Evolutionary conservation across 345 rosid species (phyloP), one percentile per base, ranked within the genome.

Genomic region (Theobroma cacao): DNA sequence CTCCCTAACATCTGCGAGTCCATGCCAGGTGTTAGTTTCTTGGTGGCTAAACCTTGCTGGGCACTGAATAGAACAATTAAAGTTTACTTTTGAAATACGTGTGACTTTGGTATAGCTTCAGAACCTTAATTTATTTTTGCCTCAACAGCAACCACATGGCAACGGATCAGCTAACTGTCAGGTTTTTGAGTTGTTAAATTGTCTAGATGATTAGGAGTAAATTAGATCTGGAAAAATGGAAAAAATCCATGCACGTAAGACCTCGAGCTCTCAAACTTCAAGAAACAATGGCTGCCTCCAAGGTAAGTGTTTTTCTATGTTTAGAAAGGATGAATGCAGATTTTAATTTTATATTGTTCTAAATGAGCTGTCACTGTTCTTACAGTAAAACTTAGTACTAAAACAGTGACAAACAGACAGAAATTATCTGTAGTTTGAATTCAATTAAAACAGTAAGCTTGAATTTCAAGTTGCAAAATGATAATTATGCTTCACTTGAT

Each of bases 21-120:
- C 60, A 72, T 63, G 88, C 69, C 89, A 84, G 87, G 84, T 83
- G 88, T 86, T 80, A 80, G 80, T 70, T n/a, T 84, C 72, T 59
- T 2, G 38, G 13, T 77, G 69, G 84, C 69, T 75, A 65, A 34
- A 75, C 80, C 77, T 83, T 80, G 83, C 80, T 73, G 41, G 50
- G 75, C 82, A 53, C 71, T 75, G 75, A 75, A 76, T 56, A 79
- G 75, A 79, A 41, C 72, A 52, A 22, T 75, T 31, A 75, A 59
- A 77, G 72, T 26, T 40, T 28, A 17, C 85, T 76, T 82, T 70
- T 45, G 43, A 58, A 34, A 34, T 30, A 10, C 4, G 14, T 41
- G 20, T 31, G 40, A 43, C 70, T 43, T 75, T 45, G 58, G n/a
- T 28, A 43, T 74, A 13, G 55, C 83, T 87, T 86, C 82, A 78